Base-by-base conservation (phyloP, 1,284 basidiomycete species). In the Rhodotorula sp. region DNA sequence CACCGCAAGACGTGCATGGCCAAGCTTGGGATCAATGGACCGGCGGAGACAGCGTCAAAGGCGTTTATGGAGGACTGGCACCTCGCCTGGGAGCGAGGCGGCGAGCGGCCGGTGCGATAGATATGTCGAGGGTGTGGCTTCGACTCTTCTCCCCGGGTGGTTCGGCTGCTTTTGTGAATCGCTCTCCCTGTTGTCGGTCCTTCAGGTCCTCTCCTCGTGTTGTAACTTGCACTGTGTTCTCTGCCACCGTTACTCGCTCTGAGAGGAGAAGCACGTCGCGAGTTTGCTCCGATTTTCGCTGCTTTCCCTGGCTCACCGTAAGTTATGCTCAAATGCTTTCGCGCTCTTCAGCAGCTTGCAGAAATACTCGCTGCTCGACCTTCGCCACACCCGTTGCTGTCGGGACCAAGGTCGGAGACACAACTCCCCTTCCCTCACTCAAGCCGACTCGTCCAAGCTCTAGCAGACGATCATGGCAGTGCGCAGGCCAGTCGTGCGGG, bases 401-500 rank as follows among this genome's bases (percentile, higher is more conserved):
- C n/a, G n/a, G n/a, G n/a, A n/a, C n/a, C n/a, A n/a, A n/a, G n/a
- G n/a, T n/a, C n/a, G 52, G 9, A 19, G 15, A 15, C 10, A 15
- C 27, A 30, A 20, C 29, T 32, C 52, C 13, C 39, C 13, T 17
- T 15, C 39, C 39, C 19, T 17, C 2, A 17, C 39, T 44, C 39
- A 44, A 17, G 11, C 39, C 39, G 39, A 6, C 13, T 44, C 39
- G 39, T 15, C 13, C 13, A 2, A 15, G 39, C 13, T 44, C 27
- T n/a, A 19, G 10, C 22, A 22, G 29, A 27, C 2, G 9, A 66
- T 2, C 6, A 67, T 64, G 68, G 52, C 51, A 15, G 54, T 66
- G 19, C 62, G 70, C 13, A 61, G 67, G 60, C 71, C 67, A 1
- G 48, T 60, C 24, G 62, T 66, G 39, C 57, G 66, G 47, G 48